A percentile compares a stretch with the other conserved stretches of the same genome.
Conservation (phyloP, 2,329 filamentous ascomycete genomes). For the Calonectria multiphialidica region DNA sequence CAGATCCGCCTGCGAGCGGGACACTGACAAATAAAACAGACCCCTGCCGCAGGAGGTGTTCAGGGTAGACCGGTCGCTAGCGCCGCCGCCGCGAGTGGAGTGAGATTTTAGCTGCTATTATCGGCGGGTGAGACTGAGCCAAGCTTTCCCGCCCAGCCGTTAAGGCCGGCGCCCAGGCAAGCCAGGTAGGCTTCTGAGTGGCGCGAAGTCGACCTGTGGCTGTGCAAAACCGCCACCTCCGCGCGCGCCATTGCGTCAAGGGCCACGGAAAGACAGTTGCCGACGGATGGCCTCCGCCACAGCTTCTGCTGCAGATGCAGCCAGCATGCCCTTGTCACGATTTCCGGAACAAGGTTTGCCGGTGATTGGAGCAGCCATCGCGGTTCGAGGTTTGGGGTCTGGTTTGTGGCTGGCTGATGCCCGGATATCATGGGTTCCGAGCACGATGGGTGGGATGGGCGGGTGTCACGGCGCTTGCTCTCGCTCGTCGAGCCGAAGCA, state of each 20-base stretch:
- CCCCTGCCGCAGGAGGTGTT: not conserved
- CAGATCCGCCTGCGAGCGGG: not conserved
- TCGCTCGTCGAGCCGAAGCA: not conserved
- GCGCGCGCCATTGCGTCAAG: constrained; percentile 1
- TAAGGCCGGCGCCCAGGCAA: not conserved
- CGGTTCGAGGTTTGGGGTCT: too few relatives aligned
- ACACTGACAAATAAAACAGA: not conserved
- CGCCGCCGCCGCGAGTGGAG: not conserved
- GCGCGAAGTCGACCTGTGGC: constrained; percentile 4
- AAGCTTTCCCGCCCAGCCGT: not conserved
- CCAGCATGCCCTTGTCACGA: not conserved
- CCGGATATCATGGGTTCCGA: not conserved
- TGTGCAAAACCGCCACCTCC: not conserved
- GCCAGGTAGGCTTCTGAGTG: not conserved
- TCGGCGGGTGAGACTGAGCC: constrained; percentile 1
- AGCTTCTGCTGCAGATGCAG: not conserved
- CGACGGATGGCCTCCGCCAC: not conserved
- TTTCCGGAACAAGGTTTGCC: not conserved
- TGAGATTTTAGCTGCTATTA: constrained; percentile 27
- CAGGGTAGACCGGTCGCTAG: constrained; percentile 1
- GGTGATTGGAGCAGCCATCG: not conserved
- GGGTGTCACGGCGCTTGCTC: not conserved
- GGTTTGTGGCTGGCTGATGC: constrained; percentile 10
- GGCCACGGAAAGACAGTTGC: not conserved
- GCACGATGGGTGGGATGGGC: not conserved